Evolutionary conservation across 1,284 basidiomycete species (phyloP), one percentile per base, ranked within the genome.

Genomic region (Puccinia coronata): DNA sequence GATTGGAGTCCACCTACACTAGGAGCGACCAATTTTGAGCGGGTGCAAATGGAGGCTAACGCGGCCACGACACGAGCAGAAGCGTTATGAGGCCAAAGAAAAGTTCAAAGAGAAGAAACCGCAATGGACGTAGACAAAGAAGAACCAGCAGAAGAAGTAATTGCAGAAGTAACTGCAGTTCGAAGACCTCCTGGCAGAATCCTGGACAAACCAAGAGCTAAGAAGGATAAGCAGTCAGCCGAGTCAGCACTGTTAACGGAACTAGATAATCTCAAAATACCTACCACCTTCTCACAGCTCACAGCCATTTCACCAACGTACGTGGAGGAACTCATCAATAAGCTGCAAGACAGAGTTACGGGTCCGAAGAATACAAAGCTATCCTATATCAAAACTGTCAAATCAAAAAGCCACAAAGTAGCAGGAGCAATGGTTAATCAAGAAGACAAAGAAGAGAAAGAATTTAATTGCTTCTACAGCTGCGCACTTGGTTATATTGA

Each of bases 401-500:
- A 57, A 16, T n/a, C n/a, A n/a, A n/a, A n/a, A 16, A 47, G 6
- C 28, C 55, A 57, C n/a, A 57, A 57, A 53, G 12, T n/a, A 53
- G 55, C 20, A 57, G 6, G 9, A n/a, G 28, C 20, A 8, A 9
- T 23, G 20, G 9, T 57, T 6, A 57, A n/a, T 23, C 55, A 57
- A 9, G 28, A 31, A 57, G 63, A 65, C 1, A 34, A 65, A 20
- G 39, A 65, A 65, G 59, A 63, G 12, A 9, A 4, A 18, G 39
- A 36, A 65, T 36, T 39, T 23, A 65, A 65, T 20, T 36, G 36
- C 18, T 65, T 39, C 39, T 65, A 65, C 9, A 65, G 63, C 34
- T 65, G 63, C 39, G 63, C 63, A 1, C 31, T 65, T 14, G 63
- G 63, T 28, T 65, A 20, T 20, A 65, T 65, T 18, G n/a, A 65